Evolutionary conservation across 495 filamentous ascomycete species (phyloP), one percentile per base, ranked within the genome.

Genomic region (Neurospora cerealis): DNA sequence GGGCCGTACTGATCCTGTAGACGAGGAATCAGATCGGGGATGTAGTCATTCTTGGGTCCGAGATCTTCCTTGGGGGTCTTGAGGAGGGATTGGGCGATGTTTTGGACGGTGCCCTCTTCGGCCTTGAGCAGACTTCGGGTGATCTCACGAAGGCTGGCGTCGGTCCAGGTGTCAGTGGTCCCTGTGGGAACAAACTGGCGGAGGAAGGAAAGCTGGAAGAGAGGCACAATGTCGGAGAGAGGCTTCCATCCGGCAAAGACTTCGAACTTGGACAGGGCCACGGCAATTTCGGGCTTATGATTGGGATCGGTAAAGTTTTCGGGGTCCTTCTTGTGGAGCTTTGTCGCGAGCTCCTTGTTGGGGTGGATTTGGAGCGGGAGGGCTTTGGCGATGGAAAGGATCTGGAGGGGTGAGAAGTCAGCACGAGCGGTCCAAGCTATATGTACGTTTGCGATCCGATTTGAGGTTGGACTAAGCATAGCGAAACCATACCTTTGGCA

Each of bases 341-440:
- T 83, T 15, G 82, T 79, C 0, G 92, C 87, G 7, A 95, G 87
- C 3, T 83, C 79, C 74, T 91, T 91, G 81, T 93, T 85, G 11
- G 91, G 93, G 74, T 95, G 93, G 38, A 94, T 87, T 78, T 96
- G 93, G n/a, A 96, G 86, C 1, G 91, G 92, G 0, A 96, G 87
- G 0, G 93, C 92, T 81, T 94, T 93, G 73, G 85, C 84, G 74
- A 95, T 93, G 9, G 91, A 95, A 3, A 94, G 84, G 66, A 95
- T 90, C 86, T 90, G 74, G 62, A 54, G 17, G 38, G 13, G 13
- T 17, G 0, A 2, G 7, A 66, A 32, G 54, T 66, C 15, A 32
- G 54, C 60, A 40, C 42, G 28, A 37, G 60, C 36, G 19, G 19
- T 13, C 10, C 7, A n/a, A 19, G 11, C 0, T 11, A 32, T 73